Percentiles rank a stretch among this genome's conserved stretches.
These are phyloP conservation scores for Phytophthora boehmeriae DNA, from an alignment of 352 stramenopile genomes.

Conservation along the genomic window DNA sequence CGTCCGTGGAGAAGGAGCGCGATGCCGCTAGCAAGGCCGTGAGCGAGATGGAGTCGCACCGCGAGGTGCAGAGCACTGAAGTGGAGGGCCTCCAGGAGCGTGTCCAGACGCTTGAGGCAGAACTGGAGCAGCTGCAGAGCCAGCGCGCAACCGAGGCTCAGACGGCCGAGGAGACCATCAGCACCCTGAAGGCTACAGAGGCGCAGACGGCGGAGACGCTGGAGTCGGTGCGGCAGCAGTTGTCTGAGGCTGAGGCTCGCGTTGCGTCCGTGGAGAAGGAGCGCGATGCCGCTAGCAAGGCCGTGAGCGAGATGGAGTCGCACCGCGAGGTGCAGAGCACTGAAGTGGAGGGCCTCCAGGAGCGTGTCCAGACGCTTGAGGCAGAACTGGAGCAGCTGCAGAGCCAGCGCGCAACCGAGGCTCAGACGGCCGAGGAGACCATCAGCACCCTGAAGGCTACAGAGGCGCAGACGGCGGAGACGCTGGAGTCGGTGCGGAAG, in stretches of 20 bases:
- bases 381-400: not conserved
- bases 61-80: not conserved
- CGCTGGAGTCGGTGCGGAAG: conserved; percentile 11
- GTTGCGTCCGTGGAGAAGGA: conserved; percentile 4
- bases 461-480: conserved; percentile 2
- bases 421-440: conserved; percentile 11
- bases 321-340: not conserved
- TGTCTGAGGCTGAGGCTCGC: conserved; percentile 4
- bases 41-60: conserved; percentile 7
- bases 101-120: conserved; percentile 4
- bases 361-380: conserved; percentile 10
- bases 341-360: conserved; percentile 1
- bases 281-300: not conserved
- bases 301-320: conserved; percentile 6
- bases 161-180: conserved; percentile 8
- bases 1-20: conserved; percentile 3
- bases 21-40: not conserved
- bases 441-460: not conserved
- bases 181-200: conserved; percentile 1
- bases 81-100: conserved; percentile 5
- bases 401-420: conserved; percentile 14
- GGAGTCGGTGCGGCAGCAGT: conserved; percentile 7
- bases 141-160: conserved; percentile 16
- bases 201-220: conserved; percentile 7
- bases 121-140: not conserved